Percentiles rank a stretch among this genome's conserved stretches.
These are phyloP conservation scores for Cryptococcus maquisensis DNA, from an alignment of 1,284 basidiomycete genomes.

Conservation along the genomic window DNA sequence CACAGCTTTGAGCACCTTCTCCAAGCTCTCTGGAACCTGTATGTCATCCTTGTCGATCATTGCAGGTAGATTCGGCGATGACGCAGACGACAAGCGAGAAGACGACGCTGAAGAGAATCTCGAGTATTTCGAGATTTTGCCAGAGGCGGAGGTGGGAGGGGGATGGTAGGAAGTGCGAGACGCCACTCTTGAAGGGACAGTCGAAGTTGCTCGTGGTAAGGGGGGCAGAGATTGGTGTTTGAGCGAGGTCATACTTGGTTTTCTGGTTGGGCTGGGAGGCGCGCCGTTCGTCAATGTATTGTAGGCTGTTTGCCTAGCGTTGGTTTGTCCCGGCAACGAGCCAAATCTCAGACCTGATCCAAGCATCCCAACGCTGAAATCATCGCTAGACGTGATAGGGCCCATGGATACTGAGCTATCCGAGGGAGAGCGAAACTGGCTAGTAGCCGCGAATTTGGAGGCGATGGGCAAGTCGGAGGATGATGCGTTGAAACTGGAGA, in stretches of 20 bases:
- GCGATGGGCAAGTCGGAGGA: conserved; percentile 82
- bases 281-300: conserved; percentile 34
- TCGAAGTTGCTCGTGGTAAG: conserved; percentile 52
- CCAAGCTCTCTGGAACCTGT: conserved; percentile 76
- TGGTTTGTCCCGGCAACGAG: neutral
- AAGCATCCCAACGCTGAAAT: neutral
- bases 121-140: conserved; percentile 12
- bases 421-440: conserved; percentile 8
- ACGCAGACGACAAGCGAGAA: too few species aligned
- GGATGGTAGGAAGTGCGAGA: neutral
- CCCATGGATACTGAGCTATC: conserved; percentile 10
- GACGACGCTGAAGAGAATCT: conserved; percentile 13
- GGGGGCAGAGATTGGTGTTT: conserved; percentile 70
- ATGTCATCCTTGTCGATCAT: conserved; percentile 7
- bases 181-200: neutral
- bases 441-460: conserved; percentile 71
- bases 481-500: conserved; percentile 53
- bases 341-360: neutral
- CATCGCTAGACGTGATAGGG: conserved; percentile 11
- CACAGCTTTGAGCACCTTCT: conserved; percentile 76
- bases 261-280: conserved; percentile 8
- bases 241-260: conserved; percentile 13
- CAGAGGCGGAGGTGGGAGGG: neutral
- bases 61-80: neutral
- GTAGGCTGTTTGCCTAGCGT: conserved; percentile 27